A percentile compares a stretch with the other conserved stretches of the same genome.
These are phyloP conservation scores for Polytolypa hystricis DNA, from an alignment of 2,329 filamentous ascomycete species.

Conservation along the genomic window DNA sequence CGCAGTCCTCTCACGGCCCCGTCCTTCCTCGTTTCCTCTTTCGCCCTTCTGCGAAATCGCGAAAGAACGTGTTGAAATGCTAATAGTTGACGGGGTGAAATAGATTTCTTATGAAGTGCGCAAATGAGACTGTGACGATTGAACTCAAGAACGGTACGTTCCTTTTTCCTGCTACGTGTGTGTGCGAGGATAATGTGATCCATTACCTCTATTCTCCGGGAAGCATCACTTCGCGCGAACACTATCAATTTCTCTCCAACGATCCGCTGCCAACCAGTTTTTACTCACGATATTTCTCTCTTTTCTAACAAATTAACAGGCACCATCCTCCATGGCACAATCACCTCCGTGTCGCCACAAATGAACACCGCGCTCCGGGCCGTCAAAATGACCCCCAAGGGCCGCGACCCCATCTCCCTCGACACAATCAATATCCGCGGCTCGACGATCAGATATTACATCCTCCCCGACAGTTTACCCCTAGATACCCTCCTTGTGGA, in stretches of 20 bases:
- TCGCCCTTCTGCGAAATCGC: background rate
- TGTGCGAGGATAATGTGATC: too few relatives aligned
- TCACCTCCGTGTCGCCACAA: conserved; percentile 89
- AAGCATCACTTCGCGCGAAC: too few relatives aligned
- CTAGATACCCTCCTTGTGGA: conserved; percentile 93
- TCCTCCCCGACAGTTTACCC: conserved; percentile 88
- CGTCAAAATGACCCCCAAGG: conserved; percentile 90
- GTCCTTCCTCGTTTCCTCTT: background rate
- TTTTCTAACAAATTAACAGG: conserved; percentile 46
- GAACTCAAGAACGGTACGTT: conserved; percentile 88
- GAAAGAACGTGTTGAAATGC: background rate
- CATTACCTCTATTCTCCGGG: too few relatives aligned
- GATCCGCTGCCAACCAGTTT: too few relatives aligned
- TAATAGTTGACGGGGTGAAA: conserved; percentile 5
- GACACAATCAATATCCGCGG: conserved; percentile 96
- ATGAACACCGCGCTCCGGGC: conserved; percentile 97
- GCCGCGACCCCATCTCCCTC: conserved; percentile 74
- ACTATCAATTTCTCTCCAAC: too few relatives aligned
- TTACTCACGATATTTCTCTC: too few relatives aligned
- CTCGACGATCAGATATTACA: conserved; percentile 91
- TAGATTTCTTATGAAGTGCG: conserved; percentile 98
- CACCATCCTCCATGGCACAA: conserved; percentile 92
- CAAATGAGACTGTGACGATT: conserved; percentile 96
- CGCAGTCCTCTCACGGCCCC: background rate
- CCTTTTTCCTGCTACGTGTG: background rate